Conservation (phyloP, 176 grass and related monocot species). For the Pontederia crassipes region DNA sequence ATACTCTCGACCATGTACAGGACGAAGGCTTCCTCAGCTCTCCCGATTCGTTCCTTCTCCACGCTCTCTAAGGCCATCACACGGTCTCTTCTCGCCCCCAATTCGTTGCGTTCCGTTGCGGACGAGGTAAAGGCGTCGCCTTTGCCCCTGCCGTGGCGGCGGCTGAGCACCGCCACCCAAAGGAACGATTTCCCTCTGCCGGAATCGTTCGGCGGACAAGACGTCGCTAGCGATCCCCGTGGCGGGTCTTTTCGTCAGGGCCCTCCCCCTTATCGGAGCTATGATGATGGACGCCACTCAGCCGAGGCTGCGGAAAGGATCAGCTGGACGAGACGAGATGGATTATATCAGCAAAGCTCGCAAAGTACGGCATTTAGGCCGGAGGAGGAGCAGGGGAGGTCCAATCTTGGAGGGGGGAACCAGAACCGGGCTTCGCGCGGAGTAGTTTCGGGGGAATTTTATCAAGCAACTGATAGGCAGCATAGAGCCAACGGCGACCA, state of each 20-base stretch:
- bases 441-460: not conserved
- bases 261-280: not conserved
- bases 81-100: not conserved
- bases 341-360: not conserved
- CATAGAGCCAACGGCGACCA: not conserved
- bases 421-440: not conserved
- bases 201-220: not conserved
- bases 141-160: not conserved
- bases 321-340: not conserved
- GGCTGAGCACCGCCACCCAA: constrained; percentile 4
- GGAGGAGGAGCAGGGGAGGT: not conserved
- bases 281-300: not conserved
- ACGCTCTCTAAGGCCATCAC: not conserved
- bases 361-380: not conserved
- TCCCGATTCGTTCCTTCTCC: not conserved
- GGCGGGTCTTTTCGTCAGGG: not conserved
- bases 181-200: not conserved
- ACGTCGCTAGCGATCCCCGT: not conserved
- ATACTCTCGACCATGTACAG: not conserved
- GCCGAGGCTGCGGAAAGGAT: not conserved
- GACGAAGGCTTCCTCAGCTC: not conserved
- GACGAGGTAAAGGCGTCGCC: not conserved
- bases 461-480: not conserved
- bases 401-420: not conserved
- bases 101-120: not conserved